A percentile compares a stretch with the other conserved stretches of the same genome.
These are phyloP conservation scores for Yamadazyma mexicana DNA, from an alignment of 1,139 yeast species.

Conservation along the genomic window DNA sequence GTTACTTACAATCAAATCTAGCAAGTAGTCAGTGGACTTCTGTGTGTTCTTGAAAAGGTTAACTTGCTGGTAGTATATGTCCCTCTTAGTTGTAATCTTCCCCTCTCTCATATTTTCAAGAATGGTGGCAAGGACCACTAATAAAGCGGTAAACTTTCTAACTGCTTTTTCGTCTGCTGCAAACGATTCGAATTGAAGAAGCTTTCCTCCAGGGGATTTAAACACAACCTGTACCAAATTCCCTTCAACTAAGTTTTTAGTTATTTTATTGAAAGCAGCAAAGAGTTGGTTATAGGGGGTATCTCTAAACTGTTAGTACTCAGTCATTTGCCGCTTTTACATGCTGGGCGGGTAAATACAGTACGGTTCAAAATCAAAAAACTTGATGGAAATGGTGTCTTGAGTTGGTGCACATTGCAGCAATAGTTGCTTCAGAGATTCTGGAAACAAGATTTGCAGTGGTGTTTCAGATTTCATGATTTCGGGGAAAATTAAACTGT, in stretches of 20 bases:
- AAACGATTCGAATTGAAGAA: constrained; percentile 13
- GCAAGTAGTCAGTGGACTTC: constrained; percentile 36
- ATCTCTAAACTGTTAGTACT: not conserved
- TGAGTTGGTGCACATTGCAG: not conserved
- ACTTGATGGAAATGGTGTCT: not conserved
- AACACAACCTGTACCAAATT: not conserved
- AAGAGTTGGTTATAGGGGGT: constrained; percentile 1
- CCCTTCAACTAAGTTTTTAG: not conserved
- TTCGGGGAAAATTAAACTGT: no score
- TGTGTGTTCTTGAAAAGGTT: constrained; percentile 40
- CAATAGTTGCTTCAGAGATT: no score
- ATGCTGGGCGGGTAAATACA: not conserved
- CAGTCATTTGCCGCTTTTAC: no score
- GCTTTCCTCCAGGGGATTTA: constrained; percentile 2
- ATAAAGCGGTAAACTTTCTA: constrained; percentile 3
- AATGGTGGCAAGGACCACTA: constrained; percentile 4
- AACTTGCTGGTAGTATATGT: constrained; percentile 66
- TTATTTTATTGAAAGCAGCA: not conserved
- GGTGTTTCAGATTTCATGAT: no score
- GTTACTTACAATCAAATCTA: constrained; percentile 33
- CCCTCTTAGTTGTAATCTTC: constrained; percentile 53
- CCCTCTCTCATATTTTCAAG: constrained; percentile 9
- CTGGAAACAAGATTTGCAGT: not conserved
- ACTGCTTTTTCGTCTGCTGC: constrained; percentile 1
- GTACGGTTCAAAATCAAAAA: constrained; percentile 1